Evolutionary conservation across 2,329 filamentous ascomycete species (phyloP), one percentile per base, ranked within the genome.

Genomic region (Claviceps cyperi): DNA sequence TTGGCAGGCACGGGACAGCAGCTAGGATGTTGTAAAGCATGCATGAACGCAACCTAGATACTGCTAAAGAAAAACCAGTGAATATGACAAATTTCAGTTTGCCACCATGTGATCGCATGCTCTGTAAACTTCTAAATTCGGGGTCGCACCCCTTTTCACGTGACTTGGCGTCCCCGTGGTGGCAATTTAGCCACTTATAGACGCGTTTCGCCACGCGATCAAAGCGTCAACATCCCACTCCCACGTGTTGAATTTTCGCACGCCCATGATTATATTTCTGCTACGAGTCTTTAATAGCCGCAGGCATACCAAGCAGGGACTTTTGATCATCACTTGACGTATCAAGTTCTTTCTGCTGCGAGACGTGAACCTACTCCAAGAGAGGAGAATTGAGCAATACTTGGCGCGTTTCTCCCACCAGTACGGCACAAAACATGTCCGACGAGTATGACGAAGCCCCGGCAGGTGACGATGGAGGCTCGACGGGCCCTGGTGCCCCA

Each of bases 401-500:
- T 48, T 19, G n/a, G 28, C 28, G 28, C 28, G 14, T 28, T 24
- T 24, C 1, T 37, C 4, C 1, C 8, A 11, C n/a, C 9, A 28
- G 7, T 11, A 17, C 39, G 15, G 19, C 15, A 41, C 6, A n/a
- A 43, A 62, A 47, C 47, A 75, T 76, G 73, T 68, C 69, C 14
- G 66, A 71, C 39, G 66, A 83, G 54, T 79, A 80, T 38, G 86
- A 94, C 56, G 82, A 83, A 53, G 76, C 77, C 51, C 78, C 81
- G 58, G 65, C 60, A 57, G 72, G 62, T 51, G 89, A 92, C 51
- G 88, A 94, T 52, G 76, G 77, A 59, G 77, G 81, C 54, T 77
- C 81, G 61, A 81, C 84, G 50, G 89, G 86, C 11, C 91, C 91
- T 51, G 92, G 92, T 56, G 92, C 92, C n/a, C 92, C 92, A 2